Conservation (phyloP, 768 basidiomycete genomes). For the Cubamyces sp. region DNA sequence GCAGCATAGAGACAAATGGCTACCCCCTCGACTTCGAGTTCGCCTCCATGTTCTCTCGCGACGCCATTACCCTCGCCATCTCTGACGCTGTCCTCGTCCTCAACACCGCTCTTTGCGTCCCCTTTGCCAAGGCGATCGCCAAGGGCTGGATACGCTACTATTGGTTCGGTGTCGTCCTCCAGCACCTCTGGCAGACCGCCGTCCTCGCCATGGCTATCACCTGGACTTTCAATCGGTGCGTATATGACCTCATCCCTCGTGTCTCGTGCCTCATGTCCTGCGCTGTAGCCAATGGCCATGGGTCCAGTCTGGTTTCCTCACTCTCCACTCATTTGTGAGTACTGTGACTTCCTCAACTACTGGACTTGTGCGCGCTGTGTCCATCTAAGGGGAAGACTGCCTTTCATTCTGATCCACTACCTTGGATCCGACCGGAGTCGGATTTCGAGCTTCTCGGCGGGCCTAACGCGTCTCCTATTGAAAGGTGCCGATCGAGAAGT, state of each 20-base stretch:
- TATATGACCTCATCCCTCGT: background rate
- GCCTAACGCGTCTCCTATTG: too few relatives aligned
- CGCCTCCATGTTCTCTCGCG: slow-evolving; percentile 84
- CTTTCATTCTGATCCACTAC: slow-evolving; percentile 1
- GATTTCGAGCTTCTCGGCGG: background rate
- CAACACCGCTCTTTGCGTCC: slow-evolving; percentile 77
- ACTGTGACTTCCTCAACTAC: slow-evolving; percentile 19
- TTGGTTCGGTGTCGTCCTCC: slow-evolving; percentile 73
- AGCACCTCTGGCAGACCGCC: slow-evolving; percentile 77
- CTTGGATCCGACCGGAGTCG: background rate
- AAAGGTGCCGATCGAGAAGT: too few relatives aligned
- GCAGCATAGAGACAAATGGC: slow-evolving; percentile 77
- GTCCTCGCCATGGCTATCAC: slow-evolving; percentile 75
- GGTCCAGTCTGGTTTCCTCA: slow-evolving; percentile 94
- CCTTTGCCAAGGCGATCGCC: slow-evolving; percentile 77
- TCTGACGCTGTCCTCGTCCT: slow-evolving; percentile 83
- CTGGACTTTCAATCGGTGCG: slow-evolving; percentile 89
- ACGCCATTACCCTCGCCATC: slow-evolving; percentile 80
- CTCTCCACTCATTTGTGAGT: slow-evolving; percentile 78
- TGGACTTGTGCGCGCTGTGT: too few relatives aligned
- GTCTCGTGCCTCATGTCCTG: background rate
- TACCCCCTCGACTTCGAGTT: slow-evolving; percentile 79
- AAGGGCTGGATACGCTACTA: slow-evolving; percentile 84
- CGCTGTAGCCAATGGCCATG: slow-evolving; percentile 87
- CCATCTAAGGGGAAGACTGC: too few relatives aligned